Percentiles rank a stretch among this genome's conserved stretches.
Conservation (phyloP, 805 yeast genomes). For the Brettanomyces custersianus region DNA sequence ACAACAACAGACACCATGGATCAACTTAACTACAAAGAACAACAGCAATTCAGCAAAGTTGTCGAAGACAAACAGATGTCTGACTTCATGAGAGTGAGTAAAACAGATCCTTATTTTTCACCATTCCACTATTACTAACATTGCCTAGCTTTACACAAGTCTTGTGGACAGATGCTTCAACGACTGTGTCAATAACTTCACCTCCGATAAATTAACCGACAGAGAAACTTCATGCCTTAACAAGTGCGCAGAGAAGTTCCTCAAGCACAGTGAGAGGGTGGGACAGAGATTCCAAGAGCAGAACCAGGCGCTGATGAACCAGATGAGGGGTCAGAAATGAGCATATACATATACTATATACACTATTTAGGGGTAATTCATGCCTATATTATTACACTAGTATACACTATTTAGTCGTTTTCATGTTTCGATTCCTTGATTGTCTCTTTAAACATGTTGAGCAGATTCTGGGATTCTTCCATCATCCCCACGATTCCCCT, state of each 20-base stretch:
- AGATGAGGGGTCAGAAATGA: slow-evolving; percentile 33
- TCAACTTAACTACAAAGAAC: slow-evolving; percentile 89
- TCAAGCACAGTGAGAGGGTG: slow-evolving; percentile 96
- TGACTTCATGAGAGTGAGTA: slow-evolving; percentile 85
- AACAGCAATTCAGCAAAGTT: slow-evolving; percentile 89
- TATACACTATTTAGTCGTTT: not conserved
- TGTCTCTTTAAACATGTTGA: slow-evolving; percentile 48
- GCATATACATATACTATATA: not conserved
- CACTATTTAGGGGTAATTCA: too few species aligned
- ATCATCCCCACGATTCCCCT: slow-evolving; percentile 63
- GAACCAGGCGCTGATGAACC: slow-evolving; percentile 68
- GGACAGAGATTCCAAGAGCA: slow-evolving; percentile 99
- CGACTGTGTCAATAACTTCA: slow-evolving; percentile 97
- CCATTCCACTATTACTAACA: not conserved
- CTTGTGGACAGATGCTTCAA: slow-evolving; percentile 94
- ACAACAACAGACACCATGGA: slow-evolving; percentile 71
- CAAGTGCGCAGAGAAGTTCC: slow-evolving; percentile 94
- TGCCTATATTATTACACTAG: not conserved
- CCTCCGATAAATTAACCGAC: slow-evolving; percentile 76
- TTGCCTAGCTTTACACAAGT: slow-evolving; percentile 61
- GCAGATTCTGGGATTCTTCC: slow-evolving; percentile 48
- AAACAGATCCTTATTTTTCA: not conserved
- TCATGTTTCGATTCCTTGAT: slow-evolving; percentile 1
- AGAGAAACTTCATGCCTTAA: slow-evolving; percentile 81
- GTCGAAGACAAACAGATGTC: slow-evolving; percentile 98